Conservation (phyloP, 176 grass and related monocot species). For the Oryza glaberrima region DNA sequence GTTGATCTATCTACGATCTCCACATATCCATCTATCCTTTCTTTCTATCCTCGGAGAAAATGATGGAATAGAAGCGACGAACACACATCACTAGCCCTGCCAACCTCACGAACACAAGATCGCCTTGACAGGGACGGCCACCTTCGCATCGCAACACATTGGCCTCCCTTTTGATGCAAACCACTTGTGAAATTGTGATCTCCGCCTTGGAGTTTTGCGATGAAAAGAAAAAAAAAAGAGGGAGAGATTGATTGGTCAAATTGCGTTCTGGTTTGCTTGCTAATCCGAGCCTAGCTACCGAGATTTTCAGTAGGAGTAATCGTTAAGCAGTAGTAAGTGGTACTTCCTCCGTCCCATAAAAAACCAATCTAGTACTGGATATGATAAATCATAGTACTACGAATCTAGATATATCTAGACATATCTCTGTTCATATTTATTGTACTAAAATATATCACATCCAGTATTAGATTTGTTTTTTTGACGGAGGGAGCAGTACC, state of each 20-base stretch:
- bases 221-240: background rate
- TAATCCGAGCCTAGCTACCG: background rate
- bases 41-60: conserved; percentile 39
- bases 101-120: conserved; percentile 33
- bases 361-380: too few species aligned
- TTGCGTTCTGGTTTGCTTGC: background rate
- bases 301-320: background rate
- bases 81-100: conserved; percentile 28
- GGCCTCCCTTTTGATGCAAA: conserved; percentile 14
- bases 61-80: background rate
- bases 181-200: background rate
- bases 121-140: conserved; percentile 3
- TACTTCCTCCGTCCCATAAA: too few species aligned
- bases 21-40: background rate
- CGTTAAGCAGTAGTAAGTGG: too few species aligned
- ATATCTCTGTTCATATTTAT: too few species aligned
- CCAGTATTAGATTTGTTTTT: rapidly evolving
- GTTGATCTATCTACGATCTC: background rate
- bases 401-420: too few species aligned
- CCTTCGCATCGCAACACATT: background rate
- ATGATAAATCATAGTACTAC: too few species aligned
- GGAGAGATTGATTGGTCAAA: too few species aligned
- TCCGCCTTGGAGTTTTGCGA: conserved; percentile 2
- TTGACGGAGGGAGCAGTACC: too few species aligned
- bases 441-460: too few species aligned